Evolutionary conservation across 1,139 yeast species (phyloP), one percentile per base, ranked within the genome.

Genomic region (Spencermartinsiella ligniputridi): DNA sequence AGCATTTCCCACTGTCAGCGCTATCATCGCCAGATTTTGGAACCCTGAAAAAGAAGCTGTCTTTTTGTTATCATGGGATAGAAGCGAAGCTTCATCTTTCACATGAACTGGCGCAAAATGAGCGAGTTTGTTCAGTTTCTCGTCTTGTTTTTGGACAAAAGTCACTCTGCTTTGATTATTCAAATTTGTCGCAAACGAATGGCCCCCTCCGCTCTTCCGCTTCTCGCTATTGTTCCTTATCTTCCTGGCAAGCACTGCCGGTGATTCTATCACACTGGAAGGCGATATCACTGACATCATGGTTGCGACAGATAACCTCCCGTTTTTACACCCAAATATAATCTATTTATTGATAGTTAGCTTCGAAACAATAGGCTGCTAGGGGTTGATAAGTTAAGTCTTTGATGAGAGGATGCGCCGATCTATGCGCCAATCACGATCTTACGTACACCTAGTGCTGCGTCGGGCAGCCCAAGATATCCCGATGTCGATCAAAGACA

Each of bases 11-110:
- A 62, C 60, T 19, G 62, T 55, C 39, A 70, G 56, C 2, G 68
- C 57, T 15, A 70, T 63, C 63, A 69, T 60, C 13, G 67, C 61
- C 33, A 71, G 54, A 49, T 70, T 70, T 40, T 64, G 65, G 52
- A 70, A 65, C 17, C 75, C 75, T 2, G 63, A 57, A 42, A 54
- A 61, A 13, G 62, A 56, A 9, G 33, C 12, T 3, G 33, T 17
- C 22, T 27, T 27, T 13, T 20, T 13, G 29, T 20, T 21, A 8
- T 37, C 40, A 12, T 27, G 40, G 13, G 40, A 37, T 9, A 37
- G 33, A 12, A 37, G 25, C 6, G 40, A 37, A 4, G 27, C 40
- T n/a, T 27, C 32, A n/a, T 27, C 32, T 15, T 27, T 27, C 5
- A 27, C 15, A 27, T 27, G 32, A 9, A 27, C 32, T 8, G 32